phyloP scores from a whole-genome alignment of 129 eudicot genomes.

The Artemisia tridentata region DNA sequence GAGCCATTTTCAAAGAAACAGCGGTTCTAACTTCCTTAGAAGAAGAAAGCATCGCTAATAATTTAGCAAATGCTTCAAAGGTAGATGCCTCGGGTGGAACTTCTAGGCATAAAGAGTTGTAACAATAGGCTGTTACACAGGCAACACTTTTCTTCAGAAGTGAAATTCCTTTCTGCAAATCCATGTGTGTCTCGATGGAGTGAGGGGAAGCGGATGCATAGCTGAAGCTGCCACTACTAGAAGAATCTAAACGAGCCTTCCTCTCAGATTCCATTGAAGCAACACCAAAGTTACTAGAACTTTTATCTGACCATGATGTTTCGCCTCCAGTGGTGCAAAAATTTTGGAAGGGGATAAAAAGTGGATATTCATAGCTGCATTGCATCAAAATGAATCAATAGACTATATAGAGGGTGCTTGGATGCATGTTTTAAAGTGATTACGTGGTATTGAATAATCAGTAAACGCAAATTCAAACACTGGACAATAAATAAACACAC shows the following conservation, averaged over 20 bases:
- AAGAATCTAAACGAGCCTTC: slow-evolving; percentile 70
- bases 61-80: slow-evolving; percentile 88
- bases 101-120: slow-evolving; percentile 74
- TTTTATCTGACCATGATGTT: slow-evolving; percentile 85
- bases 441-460: background rate
- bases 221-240: slow-evolving; percentile 69
- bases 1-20: slow-evolving; percentile 63
- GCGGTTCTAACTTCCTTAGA: slow-evolving; percentile 81
- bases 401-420: background rate
- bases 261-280: slow-evolving; percentile 87
- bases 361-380: slow-evolving; percentile 81
- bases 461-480: no score
- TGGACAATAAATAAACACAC: slow-evolving; percentile 29
- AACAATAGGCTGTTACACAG: slow-evolving; percentile 86
- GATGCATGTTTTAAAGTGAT: background rate
- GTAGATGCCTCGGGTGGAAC: slow-evolving; percentile 86
- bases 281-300: slow-evolving; percentile 91
- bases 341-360: slow-evolving; percentile 84
- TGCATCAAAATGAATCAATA: slow-evolving; percentile 9
- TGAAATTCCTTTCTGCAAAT: slow-evolving; percentile 94
- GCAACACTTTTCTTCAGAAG: slow-evolving; percentile 98
- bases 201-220: slow-evolving; percentile 83
- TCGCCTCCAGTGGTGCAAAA: slow-evolving; percentile 79
- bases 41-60: slow-evolving; percentile 86
- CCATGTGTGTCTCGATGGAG: slow-evolving; percentile 79